Conservation (phyloP, 2,329 filamentous ascomycete species). For the Colletotrichum graminicola region DNA sequence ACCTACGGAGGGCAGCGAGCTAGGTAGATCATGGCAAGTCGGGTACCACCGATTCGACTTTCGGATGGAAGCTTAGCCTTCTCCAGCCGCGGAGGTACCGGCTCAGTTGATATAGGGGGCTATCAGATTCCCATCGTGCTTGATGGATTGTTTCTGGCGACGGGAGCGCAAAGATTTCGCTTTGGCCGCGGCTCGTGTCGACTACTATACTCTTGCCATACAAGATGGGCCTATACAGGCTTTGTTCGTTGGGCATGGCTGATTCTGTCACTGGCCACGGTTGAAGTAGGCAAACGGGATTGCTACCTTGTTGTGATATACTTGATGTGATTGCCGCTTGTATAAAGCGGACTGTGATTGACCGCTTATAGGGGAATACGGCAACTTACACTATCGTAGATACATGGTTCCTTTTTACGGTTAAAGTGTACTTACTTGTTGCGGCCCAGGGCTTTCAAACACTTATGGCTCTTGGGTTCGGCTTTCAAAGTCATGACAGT, state of each 20-base stretch:
- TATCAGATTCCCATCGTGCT: no score
- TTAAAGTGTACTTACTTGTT: no score
- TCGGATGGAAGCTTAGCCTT: background rate
- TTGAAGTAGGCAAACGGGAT: background rate
- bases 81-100: background rate
- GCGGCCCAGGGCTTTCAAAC: background rate
- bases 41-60: background rate
- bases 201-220: background rate
- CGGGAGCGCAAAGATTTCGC: no score
- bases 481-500: background rate
- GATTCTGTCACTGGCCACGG: no score
- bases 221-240: background rate
- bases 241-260: background rate
- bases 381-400: no score
- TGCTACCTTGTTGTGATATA: no score
- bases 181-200: background rate
- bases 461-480: background rate
- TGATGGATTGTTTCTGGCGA: background rate
- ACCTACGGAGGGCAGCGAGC: conserved; percentile 4
- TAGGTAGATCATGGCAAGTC: background rate
- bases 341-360: no score
- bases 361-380: no score
- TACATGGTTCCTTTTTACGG: background rate
- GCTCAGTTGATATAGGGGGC: background rate
- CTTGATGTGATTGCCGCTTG: no score